phyloP scores from a whole-genome alignment of 106 monocot species.

The Phalaenopsis equestris region DNA sequence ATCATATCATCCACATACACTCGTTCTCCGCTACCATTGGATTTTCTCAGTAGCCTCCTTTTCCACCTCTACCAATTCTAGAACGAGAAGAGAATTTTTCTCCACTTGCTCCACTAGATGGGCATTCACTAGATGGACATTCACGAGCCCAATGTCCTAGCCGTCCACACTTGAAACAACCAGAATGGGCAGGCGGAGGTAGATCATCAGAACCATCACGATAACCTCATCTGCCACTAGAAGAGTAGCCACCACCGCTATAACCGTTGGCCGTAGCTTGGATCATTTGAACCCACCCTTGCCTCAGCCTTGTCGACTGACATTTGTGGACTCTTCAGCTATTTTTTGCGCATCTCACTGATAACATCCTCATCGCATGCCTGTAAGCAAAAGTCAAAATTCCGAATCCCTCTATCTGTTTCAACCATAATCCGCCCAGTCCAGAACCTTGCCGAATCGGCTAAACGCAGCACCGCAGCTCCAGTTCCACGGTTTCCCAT shows the following conservation, averaged over 20 bases:
- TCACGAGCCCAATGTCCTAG: constrained; percentile 93
- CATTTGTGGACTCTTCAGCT: constrained; percentile 64
- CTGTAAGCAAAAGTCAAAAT: constrained; percentile 85
- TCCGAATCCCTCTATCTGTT: constrained; percentile 89
- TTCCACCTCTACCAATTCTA: constrained; percentile 4
- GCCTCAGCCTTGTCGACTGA: constrained; percentile 94
- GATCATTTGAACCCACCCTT: constrained; percentile 50
- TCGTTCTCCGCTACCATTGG: too few species aligned
- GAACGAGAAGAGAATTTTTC: constrained; percentile 52
- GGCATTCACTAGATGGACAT: too few species aligned
- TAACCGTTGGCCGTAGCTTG: constrained; percentile 32
- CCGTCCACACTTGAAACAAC: constrained; percentile 93
- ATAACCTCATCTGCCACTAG: constrained; percentile 39
- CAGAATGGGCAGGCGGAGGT: constrained; percentile 38
- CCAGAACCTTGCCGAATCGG: too few species aligned
- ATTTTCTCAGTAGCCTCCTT: too few species aligned
- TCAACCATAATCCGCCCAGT: constrained; percentile 53
- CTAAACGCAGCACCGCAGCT: too few species aligned
- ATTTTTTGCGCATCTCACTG: constrained; percentile 70
- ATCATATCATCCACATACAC: too few species aligned
- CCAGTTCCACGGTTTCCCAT: too few species aligned
- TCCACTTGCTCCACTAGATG: constrained; percentile 30
- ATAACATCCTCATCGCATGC: constrained; percentile 67
- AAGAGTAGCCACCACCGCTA: constrained; percentile 27
- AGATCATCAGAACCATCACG: constrained; percentile 24